A percentile compares a stretch with the other conserved stretches of the same genome.
These are phyloP conservation scores for Rhodotorula sp. DNA, from an alignment of 1,284 basidiomycete genomes.

Conservation along the genomic window DNA sequence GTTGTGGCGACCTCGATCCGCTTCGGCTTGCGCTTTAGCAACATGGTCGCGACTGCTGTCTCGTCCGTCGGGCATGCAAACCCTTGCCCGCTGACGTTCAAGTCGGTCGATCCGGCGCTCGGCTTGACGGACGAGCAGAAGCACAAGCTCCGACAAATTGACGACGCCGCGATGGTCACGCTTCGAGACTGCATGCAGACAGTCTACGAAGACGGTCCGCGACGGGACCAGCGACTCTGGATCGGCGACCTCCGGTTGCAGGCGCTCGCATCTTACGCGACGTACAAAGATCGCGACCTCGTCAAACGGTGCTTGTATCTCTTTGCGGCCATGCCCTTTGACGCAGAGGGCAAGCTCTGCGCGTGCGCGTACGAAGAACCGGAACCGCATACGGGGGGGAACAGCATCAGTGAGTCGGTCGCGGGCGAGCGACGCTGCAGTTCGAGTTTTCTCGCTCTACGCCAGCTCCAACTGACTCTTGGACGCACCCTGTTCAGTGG, in stretches of 20 bases:
- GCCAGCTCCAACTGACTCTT: background rate
- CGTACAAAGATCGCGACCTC: slow-evolving; percentile 39
- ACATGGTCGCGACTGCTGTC: slow-evolving; percentile 5
- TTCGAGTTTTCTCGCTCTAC: background rate
- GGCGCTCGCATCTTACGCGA: slow-evolving; percentile 36
- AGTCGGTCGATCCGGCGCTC: background rate
- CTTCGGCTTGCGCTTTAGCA: slow-evolving; percentile 23
- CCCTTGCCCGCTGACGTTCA: slow-evolving; percentile 1
- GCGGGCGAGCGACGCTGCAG: too few relatives aligned
- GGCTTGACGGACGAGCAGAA: background rate
- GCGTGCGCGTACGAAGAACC: slow-evolving; percentile 43
- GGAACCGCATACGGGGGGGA: slow-evolving; percentile 35
- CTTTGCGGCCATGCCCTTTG: slow-evolving; percentile 41
- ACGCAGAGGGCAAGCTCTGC: slow-evolving; percentile 36
- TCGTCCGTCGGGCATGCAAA: slow-evolving; percentile 1
- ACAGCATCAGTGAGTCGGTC: slow-evolving; percentile 27
- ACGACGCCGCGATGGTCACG: slow-evolving; percentile 23
- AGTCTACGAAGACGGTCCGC: slow-evolving; percentile 42
- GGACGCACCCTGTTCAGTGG: slow-evolving; percentile 21
- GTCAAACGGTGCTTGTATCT: slow-evolving; percentile 44
- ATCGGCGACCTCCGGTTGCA: slow-evolving; percentile 21
- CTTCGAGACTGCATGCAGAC: slow-evolving; percentile 41
- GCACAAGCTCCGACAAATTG: slow-evolving; percentile 5
- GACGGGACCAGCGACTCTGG: slow-evolving; percentile 39
- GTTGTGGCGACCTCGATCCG: slow-evolving; percentile 37